phyloP scores from a whole-genome alignment of 495 filamentous ascomycete genomes.

The Cryomyces minteri region DNA sequence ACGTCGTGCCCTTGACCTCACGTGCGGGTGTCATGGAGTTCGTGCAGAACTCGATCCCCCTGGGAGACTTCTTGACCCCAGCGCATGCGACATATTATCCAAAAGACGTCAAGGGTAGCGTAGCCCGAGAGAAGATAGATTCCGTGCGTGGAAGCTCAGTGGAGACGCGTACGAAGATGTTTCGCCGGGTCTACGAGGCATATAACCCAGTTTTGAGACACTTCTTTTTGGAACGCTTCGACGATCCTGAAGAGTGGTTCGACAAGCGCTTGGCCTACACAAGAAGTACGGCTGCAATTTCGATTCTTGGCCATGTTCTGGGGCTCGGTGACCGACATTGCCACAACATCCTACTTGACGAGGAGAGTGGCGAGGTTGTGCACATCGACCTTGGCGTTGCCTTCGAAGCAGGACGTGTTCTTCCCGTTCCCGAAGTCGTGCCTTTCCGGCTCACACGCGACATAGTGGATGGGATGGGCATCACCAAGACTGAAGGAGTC shows the following conservation, averaged over 20 bases:
- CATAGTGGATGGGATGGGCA: constrained; percentile 91
- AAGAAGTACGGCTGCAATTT: constrained; percentile 80
- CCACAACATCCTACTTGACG: constrained; percentile 89
- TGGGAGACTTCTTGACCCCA: constrained; percentile 80
- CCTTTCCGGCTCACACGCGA: constrained; percentile 92
- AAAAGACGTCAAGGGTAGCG: constrained; percentile 54
- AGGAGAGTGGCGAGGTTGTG: constrained; percentile 77
- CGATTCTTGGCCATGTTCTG: constrained; percentile 82
- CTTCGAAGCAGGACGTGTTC: constrained; percentile 84
- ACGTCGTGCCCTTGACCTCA: constrained; percentile 73
- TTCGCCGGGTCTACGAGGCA: constrained; percentile 49
- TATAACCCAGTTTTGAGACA: constrained; percentile 92
- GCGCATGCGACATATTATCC: constrained; percentile 78
- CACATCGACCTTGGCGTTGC: constrained; percentile 95
- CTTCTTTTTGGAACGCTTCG: constrained; percentile 92
- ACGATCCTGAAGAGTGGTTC: constrained; percentile 94
- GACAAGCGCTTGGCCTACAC: constrained; percentile 72
- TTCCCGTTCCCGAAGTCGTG: constrained; percentile 86
- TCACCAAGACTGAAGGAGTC: constrained; percentile 86
- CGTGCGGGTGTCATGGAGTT: constrained; percentile 93
- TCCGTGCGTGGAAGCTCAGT: constrained; percentile 47
- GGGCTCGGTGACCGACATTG: constrained; percentile 89
- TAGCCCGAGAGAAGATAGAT: constrained; percentile 59
- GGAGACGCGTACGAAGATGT: constrained; percentile 54
- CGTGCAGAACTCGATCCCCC: constrained; percentile 74